Evolutionary conservation across 148 eudicot genomes (phyloP).

Genomic region (Diospyros lotus): DNA sequence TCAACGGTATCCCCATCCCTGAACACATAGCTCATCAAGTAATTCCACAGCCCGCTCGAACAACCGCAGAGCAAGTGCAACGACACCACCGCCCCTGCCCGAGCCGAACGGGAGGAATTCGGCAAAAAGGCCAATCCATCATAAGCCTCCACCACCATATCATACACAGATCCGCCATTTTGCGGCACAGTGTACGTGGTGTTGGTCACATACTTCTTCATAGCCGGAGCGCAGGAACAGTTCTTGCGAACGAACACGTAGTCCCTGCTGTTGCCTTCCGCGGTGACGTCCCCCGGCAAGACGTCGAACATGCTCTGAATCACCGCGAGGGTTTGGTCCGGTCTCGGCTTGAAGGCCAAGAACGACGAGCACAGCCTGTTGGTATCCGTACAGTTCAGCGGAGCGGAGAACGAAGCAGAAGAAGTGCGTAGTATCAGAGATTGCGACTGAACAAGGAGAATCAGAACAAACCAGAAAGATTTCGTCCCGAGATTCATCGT

Average conservation of each 20-base stretch:
- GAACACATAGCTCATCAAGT: conserved; percentile 94
- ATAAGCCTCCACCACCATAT: conserved; percentile 58
- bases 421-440: neutral
- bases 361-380: conserved; percentile 71
- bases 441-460: conserved; percentile 3
- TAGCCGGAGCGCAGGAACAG: conserved; percentile 64
- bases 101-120: conserved; percentile 36
- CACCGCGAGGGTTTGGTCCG: conserved; percentile 46
- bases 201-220: conserved; percentile 45
- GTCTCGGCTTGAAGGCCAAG: conserved; percentile 53
- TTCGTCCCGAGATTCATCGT: conserved; percentile 7
- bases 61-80: conserved; percentile 83
- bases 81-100: conserved; percentile 51
- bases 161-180: conserved; percentile 53
- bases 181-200: conserved; percentile 75
- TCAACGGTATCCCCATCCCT: conserved; percentile 72
- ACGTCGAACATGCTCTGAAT: conserved; percentile 90
- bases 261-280: conserved; percentile 50
- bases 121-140: conserved; percentile 64
- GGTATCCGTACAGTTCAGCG: conserved; percentile 75
- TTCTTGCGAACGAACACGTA: conserved; percentile 66
- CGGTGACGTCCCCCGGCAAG: conserved; percentile 51
- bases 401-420: conserved; percentile 29
- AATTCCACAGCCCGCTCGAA: conserved; percentile 95
- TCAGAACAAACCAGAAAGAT: conserved; percentile 2